phyloP scores from a whole-genome alignment of 768 basidiomycete genomes.

The Boletus reticulatus region DNA sequence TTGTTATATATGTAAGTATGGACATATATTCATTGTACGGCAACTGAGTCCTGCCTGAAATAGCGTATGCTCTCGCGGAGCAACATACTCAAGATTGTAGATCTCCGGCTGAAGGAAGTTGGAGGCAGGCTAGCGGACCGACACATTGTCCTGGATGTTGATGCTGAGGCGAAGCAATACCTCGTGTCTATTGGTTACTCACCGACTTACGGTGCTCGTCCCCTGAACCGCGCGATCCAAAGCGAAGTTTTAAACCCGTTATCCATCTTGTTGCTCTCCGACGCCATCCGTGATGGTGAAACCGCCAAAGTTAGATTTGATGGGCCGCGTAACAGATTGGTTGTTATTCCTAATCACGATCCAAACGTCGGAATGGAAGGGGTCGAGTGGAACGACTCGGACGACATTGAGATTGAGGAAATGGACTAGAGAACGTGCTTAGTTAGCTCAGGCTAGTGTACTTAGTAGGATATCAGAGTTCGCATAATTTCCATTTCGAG shows the following conservation, averaged over 20 bases:
- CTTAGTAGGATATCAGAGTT: no score
- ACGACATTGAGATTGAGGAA: constrained; percentile 31
- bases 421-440: constrained; percentile 9
- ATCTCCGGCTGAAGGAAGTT: constrained; percentile 83
- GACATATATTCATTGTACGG: neutral
- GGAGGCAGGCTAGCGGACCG: constrained; percentile 74
- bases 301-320: constrained; percentile 74
- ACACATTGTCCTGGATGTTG: constrained; percentile 79
- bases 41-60: constrained; percentile 29
- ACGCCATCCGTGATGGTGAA: constrained; percentile 80
- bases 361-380: constrained; percentile 41
- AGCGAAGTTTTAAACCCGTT: constrained; percentile 90
- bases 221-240: constrained; percentile 89
- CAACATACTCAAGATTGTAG: constrained; percentile 83
- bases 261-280: constrained; percentile 80
- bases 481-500: constrained; percentile 15
- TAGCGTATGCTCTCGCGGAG: constrained; percentile 77
- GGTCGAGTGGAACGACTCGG: constrained; percentile 64
- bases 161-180: constrained; percentile 73
- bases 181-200: constrained; percentile 77
- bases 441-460: no score
- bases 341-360: constrained; percentile 83
- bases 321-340: constrained; percentile 73
- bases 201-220: constrained; percentile 85
- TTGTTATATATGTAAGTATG: constrained; percentile 60